These are phyloP conservation scores for Epichloe glyceriae DNA, from an alignment of 2,329 filamentous ascomycete genomes.

Conservation along the genomic window DNA sequence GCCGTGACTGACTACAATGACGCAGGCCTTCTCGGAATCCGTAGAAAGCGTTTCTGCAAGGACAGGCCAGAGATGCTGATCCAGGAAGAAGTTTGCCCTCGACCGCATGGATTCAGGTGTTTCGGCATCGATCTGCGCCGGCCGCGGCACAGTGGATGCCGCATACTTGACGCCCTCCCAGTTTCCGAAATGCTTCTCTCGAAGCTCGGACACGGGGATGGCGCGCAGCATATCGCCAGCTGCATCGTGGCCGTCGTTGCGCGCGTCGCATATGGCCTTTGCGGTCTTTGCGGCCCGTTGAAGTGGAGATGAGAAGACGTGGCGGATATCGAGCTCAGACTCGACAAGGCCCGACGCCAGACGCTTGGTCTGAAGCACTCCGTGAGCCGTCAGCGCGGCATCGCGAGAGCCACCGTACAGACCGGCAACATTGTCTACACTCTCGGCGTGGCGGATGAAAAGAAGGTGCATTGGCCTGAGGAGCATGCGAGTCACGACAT, in stretches of 20 bases:
- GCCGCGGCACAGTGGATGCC: constrained; percentile 15
- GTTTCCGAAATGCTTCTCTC: constrained; percentile 63
- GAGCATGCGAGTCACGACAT: background rate
- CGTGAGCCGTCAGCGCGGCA: constrained; percentile 69
- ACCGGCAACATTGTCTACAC: constrained; percentile 74
- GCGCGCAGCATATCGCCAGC: constrained; percentile 7
- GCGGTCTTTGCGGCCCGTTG: constrained; percentile 63
- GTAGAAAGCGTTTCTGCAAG: constrained; percentile 5
- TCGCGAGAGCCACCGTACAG: constrained; percentile 71
- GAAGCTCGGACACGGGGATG: constrained; percentile 31
- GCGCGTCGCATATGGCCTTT: constrained; percentile 47
- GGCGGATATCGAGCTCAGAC: constrained; percentile 28
- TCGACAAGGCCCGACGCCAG: constrained; percentile 50
- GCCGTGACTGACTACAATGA: constrained; percentile 64
- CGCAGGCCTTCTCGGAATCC: constrained; percentile 25
- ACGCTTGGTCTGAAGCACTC: constrained; percentile 62
- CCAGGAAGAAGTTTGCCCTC: constrained; percentile 54
- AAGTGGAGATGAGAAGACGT: constrained; percentile 68
- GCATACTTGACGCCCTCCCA: constrained; percentile 53
- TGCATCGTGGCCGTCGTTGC: constrained; percentile 18
- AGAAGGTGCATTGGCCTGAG: constrained; percentile 36
- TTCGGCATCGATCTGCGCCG: constrained; percentile 41
- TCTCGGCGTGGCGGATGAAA: constrained; percentile 79
- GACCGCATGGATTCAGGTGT: constrained; percentile 50
- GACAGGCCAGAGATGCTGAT: constrained; percentile 47